phyloP scores from a whole-genome alignment of 768 basidiomycete species.

The Phylloporus rhodoxanthus region DNA sequence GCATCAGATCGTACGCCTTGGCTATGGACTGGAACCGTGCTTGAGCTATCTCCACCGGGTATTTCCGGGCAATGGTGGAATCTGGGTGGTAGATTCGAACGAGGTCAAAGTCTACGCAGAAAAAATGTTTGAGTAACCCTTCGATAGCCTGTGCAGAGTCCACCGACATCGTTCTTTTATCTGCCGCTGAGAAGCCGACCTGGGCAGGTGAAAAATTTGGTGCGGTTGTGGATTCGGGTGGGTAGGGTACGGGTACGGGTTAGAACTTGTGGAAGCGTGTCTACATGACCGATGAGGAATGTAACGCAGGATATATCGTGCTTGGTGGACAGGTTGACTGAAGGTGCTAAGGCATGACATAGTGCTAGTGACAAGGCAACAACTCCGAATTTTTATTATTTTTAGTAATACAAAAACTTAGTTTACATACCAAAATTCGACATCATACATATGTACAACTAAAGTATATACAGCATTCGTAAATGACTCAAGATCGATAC shows the following conservation, averaged over 20 bases:
- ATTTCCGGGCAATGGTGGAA: conserved; percentile 40
- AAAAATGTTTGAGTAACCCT: not conserved
- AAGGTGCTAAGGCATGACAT: conserved; percentile 8
- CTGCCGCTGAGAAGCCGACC: conserved; percentile 44
- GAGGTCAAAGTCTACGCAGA: conserved; percentile 62
- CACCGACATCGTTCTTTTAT: conserved; percentile 55
- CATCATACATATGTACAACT: no score
- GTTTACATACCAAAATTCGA: no score
- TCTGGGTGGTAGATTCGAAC: conserved; percentile 78
- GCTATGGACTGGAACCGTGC: conserved; percentile 65
- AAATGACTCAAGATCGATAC: not conserved
- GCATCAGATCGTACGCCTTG: conserved; percentile 60
- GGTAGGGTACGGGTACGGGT: conserved; percentile 47
- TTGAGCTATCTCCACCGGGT: conserved; percentile 48
- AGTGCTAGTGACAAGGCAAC: no score
- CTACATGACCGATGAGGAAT: conserved; percentile 9
- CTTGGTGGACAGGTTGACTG: conserved; percentile 1
- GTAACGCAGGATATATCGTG: conserved; percentile 5
- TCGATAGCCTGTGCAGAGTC: not conserved
- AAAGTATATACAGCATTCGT: conserved; percentile 1
- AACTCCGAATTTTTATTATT: no score
- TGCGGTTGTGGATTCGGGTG: conserved; percentile 51
- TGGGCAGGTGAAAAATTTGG: conserved; percentile 58
- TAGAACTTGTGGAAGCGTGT: conserved; percentile 18
- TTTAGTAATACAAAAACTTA: no score